A percentile compares a stretch with the other conserved stretches of the same genome.
Conservation (phyloP, 176 grass and related monocot genomes). For the Carex scoparia region DNA sequence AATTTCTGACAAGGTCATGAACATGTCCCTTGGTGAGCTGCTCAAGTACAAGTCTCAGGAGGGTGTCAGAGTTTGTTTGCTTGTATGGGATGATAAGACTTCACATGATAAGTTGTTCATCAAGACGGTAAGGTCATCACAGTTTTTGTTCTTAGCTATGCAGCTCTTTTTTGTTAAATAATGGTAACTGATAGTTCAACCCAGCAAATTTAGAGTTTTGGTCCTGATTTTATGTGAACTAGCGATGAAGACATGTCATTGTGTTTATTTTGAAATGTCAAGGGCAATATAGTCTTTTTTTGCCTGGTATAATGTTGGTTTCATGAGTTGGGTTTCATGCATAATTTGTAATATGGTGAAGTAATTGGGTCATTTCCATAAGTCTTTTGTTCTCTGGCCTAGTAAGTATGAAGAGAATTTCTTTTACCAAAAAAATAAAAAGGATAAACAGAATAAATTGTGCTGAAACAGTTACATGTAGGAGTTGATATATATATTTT, state of each 20-base stretch:
- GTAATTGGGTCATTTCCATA: neutral
- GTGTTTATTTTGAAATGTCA: neutral
- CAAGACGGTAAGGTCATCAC: slow-evolving; percentile 56
- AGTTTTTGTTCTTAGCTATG: neutral
- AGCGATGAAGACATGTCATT: neutral
- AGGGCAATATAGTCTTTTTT: neutral
- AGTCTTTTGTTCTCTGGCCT: neutral
- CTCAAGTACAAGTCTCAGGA: slow-evolving; percentile 99
- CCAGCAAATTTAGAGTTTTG: neutral
- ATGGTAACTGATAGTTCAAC: neutral
- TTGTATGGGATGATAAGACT: slow-evolving; percentile 99
- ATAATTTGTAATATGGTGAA: neutral
- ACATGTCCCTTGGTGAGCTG: slow-evolving; percentile 70
- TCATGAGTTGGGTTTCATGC: neutral
- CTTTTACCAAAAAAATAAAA: too few relatives aligned
- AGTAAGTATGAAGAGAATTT: neutral
- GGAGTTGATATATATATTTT: neutral
- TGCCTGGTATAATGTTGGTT: neutral
- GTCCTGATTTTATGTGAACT: slow-evolving; percentile 12
- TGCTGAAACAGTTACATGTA: neutral
- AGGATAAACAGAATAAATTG: neutral
- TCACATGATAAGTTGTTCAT: slow-evolving; percentile 89
- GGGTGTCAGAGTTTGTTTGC: slow-evolving; percentile 89
- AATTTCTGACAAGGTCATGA: slow-evolving; percentile 35
- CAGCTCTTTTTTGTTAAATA: neutral